phyloP scores from a whole-genome alignment of 2,329 filamentous ascomycete genomes.

The Phaeoacremonium minimum region DNA sequence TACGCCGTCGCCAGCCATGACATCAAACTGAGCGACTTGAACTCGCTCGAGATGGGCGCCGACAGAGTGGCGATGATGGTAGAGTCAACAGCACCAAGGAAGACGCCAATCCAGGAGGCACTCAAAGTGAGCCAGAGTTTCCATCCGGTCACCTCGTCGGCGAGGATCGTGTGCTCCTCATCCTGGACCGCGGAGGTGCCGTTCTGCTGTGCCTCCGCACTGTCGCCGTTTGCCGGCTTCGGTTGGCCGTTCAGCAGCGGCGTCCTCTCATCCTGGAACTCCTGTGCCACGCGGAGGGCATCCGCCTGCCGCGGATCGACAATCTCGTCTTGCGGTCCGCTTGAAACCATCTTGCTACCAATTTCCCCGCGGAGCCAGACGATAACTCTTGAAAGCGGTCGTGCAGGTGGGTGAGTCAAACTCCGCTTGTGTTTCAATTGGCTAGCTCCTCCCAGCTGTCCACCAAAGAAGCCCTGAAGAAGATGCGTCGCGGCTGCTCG shows the following conservation, averaged over 20 bases:
- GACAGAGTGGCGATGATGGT: constrained; percentile 85
- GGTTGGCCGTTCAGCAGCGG: constrained; percentile 10
- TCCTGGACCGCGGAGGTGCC: constrained; percentile 18
- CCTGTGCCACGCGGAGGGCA: constrained; percentile 1
- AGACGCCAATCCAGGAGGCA: constrained; percentile 56
- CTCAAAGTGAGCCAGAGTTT: constrained; percentile 51
- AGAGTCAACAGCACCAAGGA: constrained; percentile 64
- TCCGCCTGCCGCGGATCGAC: constrained; percentile 7
- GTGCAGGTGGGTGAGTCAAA: no score
- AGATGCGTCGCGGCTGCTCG: no score
- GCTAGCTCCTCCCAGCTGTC: no score
- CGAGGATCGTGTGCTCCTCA: constrained; percentile 42
- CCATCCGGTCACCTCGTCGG: constrained; percentile 39
- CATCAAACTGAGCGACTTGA: constrained; percentile 73
- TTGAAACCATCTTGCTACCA: no score
- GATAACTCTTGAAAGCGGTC: no score
- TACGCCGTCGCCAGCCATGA: constrained; percentile 89
- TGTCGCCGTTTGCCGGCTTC: not conserved
- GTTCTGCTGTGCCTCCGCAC: constrained; percentile 2
- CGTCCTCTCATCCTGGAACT: constrained; percentile 7
- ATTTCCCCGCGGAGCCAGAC: no score
- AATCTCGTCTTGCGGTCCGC: constrained; percentile 1
- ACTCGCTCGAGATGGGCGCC: constrained; percentile 77
- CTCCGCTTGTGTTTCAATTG: no score
- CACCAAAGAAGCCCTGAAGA: no score